Evolutionary conservation across 2,329 filamentous ascomycete species (phyloP), one percentile per base, ranked within the genome.

Genomic region (Ceratocystis eucalypticola): DNA sequence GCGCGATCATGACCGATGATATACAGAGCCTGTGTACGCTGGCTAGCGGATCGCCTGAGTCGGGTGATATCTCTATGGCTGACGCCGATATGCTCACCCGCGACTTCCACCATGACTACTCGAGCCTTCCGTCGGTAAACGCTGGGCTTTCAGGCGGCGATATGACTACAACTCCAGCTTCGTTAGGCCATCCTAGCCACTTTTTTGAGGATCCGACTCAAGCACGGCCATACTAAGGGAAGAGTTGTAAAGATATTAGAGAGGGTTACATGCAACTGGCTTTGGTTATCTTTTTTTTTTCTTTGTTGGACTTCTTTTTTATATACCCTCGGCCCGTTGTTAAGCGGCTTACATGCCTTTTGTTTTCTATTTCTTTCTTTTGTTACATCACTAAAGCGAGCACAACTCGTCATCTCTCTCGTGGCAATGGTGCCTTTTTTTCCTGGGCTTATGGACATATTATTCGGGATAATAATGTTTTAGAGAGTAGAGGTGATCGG

Each of bases 1-100:
- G 73, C 1, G 74, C 74, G 12, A 75, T 76, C 67, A 75, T 76
- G n/a, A 72, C 74, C 2, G 75, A 76, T 59, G 75, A 75, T 61
- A 69, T 76, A 50, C 71, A 73, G 30, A 76, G 72, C 53, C 70
- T 76, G n/a, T 70, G 74, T 33, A 71, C 71, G 46, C 73, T 76
- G 70, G 69, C 75, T 3, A 70, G 70, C 64, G 71, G 70, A 50
- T 69, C 70, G 45, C 67, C 72, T 5, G 73, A 75, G n/a, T 69
- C 71, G 25, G 74, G 33, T n/a, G 66, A 76, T 45, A 71, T 76
- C n/a, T 72, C 75, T 37, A 76, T 76, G 75, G 67, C 69, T 7
- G 75, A 76, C 61, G 69, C 73, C 2, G 71, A 72, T 5, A 73
- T 74, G 71, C 71, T 75, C 66, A 55, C 55, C 1, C 59, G 59